These are phyloP conservation scores for Schizophyllum amplum DNA, from an alignment of 1,284 basidiomycete species.

Conservation along the genomic window DNA sequence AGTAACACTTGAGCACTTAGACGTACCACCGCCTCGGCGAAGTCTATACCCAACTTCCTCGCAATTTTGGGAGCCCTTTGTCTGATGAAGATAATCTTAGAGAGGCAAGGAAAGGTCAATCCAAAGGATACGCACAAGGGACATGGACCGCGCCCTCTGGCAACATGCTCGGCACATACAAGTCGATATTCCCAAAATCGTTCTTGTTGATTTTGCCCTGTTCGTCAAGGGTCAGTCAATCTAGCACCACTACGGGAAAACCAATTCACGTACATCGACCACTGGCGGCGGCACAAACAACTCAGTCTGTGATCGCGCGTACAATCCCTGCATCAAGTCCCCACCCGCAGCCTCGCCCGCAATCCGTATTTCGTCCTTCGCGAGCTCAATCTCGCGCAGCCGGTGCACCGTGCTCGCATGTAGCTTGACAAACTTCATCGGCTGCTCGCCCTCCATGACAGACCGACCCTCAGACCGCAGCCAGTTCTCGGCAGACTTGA, in stretches of 20 bases:
- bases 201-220: slow-evolving; percentile 93
- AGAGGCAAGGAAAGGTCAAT: neutral
- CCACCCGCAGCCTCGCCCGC: slow-evolving; percentile 41
- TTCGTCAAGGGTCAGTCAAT: slow-evolving; percentile 12
- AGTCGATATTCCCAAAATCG: slow-evolving; percentile 93
- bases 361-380: slow-evolving; percentile 30
- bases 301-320: slow-evolving; percentile 83
- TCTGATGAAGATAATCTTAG: slow-evolving; percentile 34
- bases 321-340: slow-evolving; percentile 81
- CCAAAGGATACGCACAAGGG: slow-evolving; percentile 57
- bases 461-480: slow-evolving; percentile 76
- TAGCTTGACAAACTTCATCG: slow-evolving; percentile 88
- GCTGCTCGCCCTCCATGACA: slow-evolving; percentile 70
- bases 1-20: slow-evolving; percentile 9
- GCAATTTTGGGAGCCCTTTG: slow-evolving; percentile 87
- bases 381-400: slow-evolving; percentile 78
- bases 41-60: slow-evolving; percentile 79
- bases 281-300: slow-evolving; percentile 75
- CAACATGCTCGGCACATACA: slow-evolving; percentile 94
- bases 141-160: slow-evolving; percentile 84
- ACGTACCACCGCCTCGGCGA: slow-evolving; percentile 87
- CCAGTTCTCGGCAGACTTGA: slow-evolving; percentile 94
- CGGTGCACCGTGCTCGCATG: slow-evolving; percentile 78
- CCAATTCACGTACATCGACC: slow-evolving; percentile 54
- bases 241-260: neutral